Evolutionary conservation across 148 eudicot genomes (phyloP).

Genomic region (Heliamphora exappendiculata): DNA sequence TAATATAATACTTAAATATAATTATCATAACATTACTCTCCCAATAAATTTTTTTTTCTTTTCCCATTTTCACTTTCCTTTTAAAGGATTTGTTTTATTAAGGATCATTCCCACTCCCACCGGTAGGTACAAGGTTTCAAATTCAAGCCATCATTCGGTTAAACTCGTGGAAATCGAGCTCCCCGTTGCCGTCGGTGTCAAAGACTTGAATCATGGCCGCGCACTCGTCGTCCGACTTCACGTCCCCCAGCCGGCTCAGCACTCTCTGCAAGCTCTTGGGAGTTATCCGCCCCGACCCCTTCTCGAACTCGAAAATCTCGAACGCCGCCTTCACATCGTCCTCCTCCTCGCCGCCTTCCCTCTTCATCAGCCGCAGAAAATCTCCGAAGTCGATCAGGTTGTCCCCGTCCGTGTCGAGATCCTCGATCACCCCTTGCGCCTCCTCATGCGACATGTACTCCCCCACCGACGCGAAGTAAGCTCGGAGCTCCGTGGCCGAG

Average conservation of each 20-base stretch:
- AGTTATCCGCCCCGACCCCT: conserved; percentile 53
- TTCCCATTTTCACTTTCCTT: too few species aligned
- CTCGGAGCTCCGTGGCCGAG: conserved; percentile 46
- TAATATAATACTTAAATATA: too few species aligned
- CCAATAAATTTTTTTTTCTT: too few species aligned
- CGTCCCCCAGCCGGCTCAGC: conserved; percentile 41
- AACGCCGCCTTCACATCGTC: conserved; percentile 59
- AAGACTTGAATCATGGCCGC: conserved; percentile 50
- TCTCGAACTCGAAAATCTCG: conserved; percentile 58
- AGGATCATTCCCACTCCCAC: too few species aligned
- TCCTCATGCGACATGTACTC: conserved; percentile 54
- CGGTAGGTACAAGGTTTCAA: not conserved
- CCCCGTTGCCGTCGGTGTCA: conserved; percentile 64
- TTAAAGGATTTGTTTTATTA: too few species aligned
- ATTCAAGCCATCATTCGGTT: conserved; percentile 40
- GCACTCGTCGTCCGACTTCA: conserved; percentile 39
- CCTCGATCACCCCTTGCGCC: conserved; percentile 53
- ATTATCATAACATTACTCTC: too few species aligned
- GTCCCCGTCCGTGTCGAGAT: conserved; percentile 56
- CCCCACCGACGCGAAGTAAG: conserved; percentile 52
- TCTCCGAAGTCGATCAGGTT: conserved; percentile 47
- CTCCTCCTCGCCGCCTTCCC: conserved; percentile 22
- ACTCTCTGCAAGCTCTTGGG: conserved; percentile 47
- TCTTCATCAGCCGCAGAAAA: conserved; percentile 49
- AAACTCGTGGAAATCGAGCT: conserved; percentile 49